These are phyloP conservation scores for Pichia cactophila DNA, from an alignment of 1,139 yeast species.

Conservation along the genomic window DNA sequence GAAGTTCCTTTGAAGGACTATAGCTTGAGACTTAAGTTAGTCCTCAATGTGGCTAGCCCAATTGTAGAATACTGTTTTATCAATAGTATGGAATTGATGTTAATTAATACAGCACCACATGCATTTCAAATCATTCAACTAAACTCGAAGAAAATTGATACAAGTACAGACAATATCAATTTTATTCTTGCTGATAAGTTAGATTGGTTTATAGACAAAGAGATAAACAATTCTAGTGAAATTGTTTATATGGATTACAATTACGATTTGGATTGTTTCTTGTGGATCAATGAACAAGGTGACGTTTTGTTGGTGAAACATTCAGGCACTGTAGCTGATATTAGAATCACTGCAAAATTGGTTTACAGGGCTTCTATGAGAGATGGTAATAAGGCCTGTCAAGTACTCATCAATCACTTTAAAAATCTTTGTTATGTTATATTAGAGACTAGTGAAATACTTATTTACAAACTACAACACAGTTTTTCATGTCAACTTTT, in stretches of 20 bases:
- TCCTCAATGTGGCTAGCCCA: conserved; percentile 37
- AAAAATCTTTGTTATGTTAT: conserved; percentile 25
- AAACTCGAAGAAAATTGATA: conserved; percentile 23
- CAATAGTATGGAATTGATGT: conserved; percentile 27
- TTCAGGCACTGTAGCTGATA: conserved; percentile 8
- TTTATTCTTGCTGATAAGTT: conserved; percentile 25
- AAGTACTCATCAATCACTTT: conserved; percentile 21
- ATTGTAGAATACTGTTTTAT: conserved; percentile 31
- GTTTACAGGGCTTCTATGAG: conserved; percentile 9
- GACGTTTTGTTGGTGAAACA: conserved; percentile 23
- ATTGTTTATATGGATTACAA: conserved; percentile 20
- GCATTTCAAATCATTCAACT: conserved; percentile 36
- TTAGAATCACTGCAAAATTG: conserved; percentile 18
- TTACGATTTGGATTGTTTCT: conserved; percentile 21
- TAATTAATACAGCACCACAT: conserved; percentile 32
- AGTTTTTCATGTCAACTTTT: conserved; percentile 18
- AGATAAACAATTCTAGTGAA: conserved; percentile 9
- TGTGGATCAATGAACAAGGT: conserved; percentile 25
- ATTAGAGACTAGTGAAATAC: conserved; percentile 26
- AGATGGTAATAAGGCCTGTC: conserved; percentile 11
- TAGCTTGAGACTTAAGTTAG: conserved; percentile 35
- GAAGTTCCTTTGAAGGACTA: conserved; percentile 26
- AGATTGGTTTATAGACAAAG: conserved; percentile 24
- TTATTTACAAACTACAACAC: conserved; percentile 21
- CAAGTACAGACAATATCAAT: conserved; percentile 17